Evolutionary conservation across 2,329 filamentous ascomycete species (phyloP), one percentile per base, ranked within the genome.

Genomic region (Cladosporium sp.): DNA sequence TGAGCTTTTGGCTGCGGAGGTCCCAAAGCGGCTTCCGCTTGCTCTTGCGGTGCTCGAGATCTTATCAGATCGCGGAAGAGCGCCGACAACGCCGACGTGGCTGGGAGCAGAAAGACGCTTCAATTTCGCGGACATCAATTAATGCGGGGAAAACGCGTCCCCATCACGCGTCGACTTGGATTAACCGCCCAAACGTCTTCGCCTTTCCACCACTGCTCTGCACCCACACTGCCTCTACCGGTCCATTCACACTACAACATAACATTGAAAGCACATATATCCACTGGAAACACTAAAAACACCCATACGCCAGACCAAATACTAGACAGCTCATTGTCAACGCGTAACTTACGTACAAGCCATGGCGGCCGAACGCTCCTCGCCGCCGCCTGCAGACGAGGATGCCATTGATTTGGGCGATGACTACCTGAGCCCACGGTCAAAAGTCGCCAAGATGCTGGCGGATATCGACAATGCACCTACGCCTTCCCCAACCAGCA

Each of bases 391-490:
- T n/a, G 40, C 42, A n/a, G 54, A 56, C 20, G 42, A 56, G 30
- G 54, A 56, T 11, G 40, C 54, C 47, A 51, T 58, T 37, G 25
- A 43, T 20, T 19, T 59, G 50, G 43, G 47, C 43, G 58, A 59
- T 19, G 58, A 55, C 51, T 59, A 55, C 42, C 34, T 59, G 28
- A 59, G 58, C 11, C 66, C 66, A 19, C 61, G 65, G 3, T 56
- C 63, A 1, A 66, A 66, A 42, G 61, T 67, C 2, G 65, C 65
- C 9, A 65, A 62, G 49, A 66, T 67, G 66, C 59, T 67, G 20
- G 65, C 65, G 15, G 65, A 67, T 22, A 60, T 64, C 19, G 66
- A 67, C 59, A 60, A 65, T 37, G 66, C 62, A 12, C 59, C 60
- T 5, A 63, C 63, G 30, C 64, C 65, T 20, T 61, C 64, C 9